phyloP scores from a whole-genome alignment of 2,329 filamentous ascomycete genomes.

The Monosporascus sp. region DNA sequence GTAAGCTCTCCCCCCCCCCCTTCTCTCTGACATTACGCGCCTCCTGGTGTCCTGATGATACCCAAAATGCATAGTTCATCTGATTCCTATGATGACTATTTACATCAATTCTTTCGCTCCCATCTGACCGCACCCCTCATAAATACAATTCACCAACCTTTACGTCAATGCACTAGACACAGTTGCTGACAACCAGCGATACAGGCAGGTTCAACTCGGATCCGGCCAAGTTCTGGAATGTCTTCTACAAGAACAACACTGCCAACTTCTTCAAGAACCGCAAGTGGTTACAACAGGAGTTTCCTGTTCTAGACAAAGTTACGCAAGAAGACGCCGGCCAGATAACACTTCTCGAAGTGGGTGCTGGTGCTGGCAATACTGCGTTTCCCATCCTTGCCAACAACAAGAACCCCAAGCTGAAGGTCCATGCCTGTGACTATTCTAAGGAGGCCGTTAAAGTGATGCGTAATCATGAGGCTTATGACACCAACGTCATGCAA shows the following conservation, averaged over 20 bases:
- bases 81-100: conserved; percentile 59
- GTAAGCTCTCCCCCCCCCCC: conserved; percentile 38
- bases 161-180: conserved; percentile 4
- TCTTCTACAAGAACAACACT: conserved; percentile 97
- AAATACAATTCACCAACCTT: conserved; percentile 3
- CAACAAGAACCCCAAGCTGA: conserved; percentile 77
- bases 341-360: conserved; percentile 77
- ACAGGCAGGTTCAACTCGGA: conserved; percentile 77
- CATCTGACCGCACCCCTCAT: conserved; percentile 51
- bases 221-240: conserved; percentile 95
- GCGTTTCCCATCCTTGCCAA: conserved; percentile 83
- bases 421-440: conserved; percentile 92
- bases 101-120: conserved; percentile 65
- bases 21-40: background rate
- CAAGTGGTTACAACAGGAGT: conserved; percentile 96
- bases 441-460: conserved; percentile 92
- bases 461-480: conserved; percentile 75
- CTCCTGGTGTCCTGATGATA: conserved; percentile 47
- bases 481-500: conserved; percentile 65
- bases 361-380: conserved; percentile 92
- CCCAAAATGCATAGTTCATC: conserved; percentile 65
- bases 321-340: conserved; percentile 65
- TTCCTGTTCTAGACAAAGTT: conserved; percentile 76
- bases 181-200: conserved; percentile 33
- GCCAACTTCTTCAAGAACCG: conserved; percentile 98